Conservation (phyloP, 2,329 filamentous ascomycete species). For the Aureobasidium leucospermi region DNA sequence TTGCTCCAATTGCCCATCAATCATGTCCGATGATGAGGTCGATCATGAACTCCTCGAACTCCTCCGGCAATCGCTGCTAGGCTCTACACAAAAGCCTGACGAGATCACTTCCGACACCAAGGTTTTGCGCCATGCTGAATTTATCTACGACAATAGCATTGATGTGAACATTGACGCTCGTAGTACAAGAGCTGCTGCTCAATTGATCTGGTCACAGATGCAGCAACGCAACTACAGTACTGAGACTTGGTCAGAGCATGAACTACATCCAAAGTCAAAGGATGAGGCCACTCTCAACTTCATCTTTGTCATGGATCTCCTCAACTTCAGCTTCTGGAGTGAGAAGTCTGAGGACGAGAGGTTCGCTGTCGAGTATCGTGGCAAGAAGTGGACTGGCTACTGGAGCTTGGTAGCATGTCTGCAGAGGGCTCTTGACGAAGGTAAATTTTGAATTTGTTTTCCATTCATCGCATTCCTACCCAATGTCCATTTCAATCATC, state of each 20-base stretch:
- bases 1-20: background rate
- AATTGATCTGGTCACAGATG: slow-evolving; percentile 74
- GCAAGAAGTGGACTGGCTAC: slow-evolving; percentile 83
- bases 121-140: slow-evolving; percentile 74
- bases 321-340: slow-evolving; percentile 96
- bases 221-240: slow-evolving; percentile 75
- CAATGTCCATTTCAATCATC: background rate
- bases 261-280: slow-evolving; percentile 78
- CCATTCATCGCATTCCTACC: background rate
- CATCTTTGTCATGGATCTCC: slow-evolving; percentile 92
- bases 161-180: slow-evolving; percentile 84
- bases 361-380: slow-evolving; percentile 76
- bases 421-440: slow-evolving; percentile 82
- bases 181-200: slow-evolving; percentile 74
- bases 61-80: slow-evolving; percentile 71
- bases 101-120: slow-evolving; percentile 59
- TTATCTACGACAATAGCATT: slow-evolving; percentile 84
- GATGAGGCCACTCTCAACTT: slow-evolving; percentile 71
- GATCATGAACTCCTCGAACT: slow-evolving; percentile 83
- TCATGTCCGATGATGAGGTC: slow-evolving; percentile 85
- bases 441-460: slow-evolving; percentile 35
- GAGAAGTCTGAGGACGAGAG: slow-evolving; percentile 60
- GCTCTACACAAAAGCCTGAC: slow-evolving; percentile 25
- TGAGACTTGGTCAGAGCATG: slow-evolving; percentile 78
- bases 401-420: slow-evolving; percentile 86